A percentile compares a stretch with the other conserved stretches of the same genome.
Evolutionary conservation across 1,284 basidiomycete species (phyloP).

Genomic region (Cerrena zonata): DNA sequence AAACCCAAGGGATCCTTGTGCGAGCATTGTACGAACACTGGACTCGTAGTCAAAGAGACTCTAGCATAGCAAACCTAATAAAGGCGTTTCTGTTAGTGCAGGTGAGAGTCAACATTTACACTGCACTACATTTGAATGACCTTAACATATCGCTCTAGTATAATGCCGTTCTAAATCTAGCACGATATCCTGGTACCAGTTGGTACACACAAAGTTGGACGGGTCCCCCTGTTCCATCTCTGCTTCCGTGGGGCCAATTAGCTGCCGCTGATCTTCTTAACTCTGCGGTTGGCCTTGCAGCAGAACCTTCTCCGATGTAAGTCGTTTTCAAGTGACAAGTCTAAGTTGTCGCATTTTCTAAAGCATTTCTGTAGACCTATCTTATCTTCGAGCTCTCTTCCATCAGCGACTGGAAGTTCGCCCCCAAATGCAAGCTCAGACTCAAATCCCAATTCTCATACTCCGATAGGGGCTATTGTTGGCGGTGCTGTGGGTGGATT

Average conservation of each 20-base stretch:
- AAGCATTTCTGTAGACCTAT: not conserved
- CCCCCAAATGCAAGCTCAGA: not conserved
- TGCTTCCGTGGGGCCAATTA: slow-evolving; percentile 10
- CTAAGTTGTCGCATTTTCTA: not conserved
- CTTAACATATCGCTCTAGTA: not conserved
- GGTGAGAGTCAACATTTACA: not conserved
- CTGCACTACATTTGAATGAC: not conserved
- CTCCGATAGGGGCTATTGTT: too few species aligned
- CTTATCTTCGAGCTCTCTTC: not conserved
- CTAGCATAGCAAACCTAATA: slow-evolving; percentile 2
- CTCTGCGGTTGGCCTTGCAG: slow-evolving; percentile 1
- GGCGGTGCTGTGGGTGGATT: not conserved
- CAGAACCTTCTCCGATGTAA: not conserved
- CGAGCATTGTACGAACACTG: slow-evolving; percentile 7
- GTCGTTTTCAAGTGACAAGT: too few species aligned
- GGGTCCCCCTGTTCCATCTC: slow-evolving; percentile 5
- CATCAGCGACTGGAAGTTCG: not conserved
- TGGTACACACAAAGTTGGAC: slow-evolving; percentile 4
- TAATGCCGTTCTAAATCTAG: slow-evolving; percentile 5
- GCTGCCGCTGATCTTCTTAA: slow-evolving; percentile 10
- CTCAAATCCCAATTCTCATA: too few species aligned
- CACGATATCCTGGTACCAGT: not conserved
- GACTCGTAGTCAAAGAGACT: slow-evolving; percentile 1
- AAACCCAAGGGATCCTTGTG: slow-evolving; percentile 3
- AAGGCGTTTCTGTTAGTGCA: slow-evolving; percentile 2